These are phyloP conservation scores for Fraxinus angustifolia DNA, from an alignment of 305 asterid species.

Conservation along the genomic window DNA sequence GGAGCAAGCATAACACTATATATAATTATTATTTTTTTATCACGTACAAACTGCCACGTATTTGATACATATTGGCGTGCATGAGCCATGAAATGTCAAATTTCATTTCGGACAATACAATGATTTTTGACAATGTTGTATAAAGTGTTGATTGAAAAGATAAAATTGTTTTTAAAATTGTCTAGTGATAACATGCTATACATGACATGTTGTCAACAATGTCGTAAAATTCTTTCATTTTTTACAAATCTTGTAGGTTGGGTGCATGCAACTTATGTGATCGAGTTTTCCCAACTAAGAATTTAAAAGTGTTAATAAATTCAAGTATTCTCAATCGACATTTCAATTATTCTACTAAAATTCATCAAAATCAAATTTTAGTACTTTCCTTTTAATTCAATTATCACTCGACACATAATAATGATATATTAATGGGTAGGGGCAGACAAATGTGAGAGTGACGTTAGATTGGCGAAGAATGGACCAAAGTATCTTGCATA, in stretches of 20 bases:
- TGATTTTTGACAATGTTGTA: too few relatives aligned
- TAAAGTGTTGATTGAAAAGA: too few relatives aligned
- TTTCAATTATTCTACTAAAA: not conserved
- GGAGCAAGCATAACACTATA: not conserved
- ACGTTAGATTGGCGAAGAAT: conserved; percentile 2
- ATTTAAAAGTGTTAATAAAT: not conserved
- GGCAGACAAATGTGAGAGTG: not conserved
- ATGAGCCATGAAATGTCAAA: not conserved
- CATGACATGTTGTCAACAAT: too few relatives aligned
- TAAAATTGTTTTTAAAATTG: too few relatives aligned
- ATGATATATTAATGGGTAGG: not conserved
- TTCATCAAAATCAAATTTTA: not conserved
- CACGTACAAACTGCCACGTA: not conserved
- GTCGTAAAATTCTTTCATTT: too few relatives aligned
- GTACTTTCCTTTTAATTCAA: not conserved
- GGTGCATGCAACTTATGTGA: not conserved
- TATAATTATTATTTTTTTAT: not conserved
- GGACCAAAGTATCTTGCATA: conserved; percentile 28
- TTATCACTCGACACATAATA: not conserved
- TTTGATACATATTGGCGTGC: not conserved
- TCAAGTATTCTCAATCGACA: not conserved
- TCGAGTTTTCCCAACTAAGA: not conserved
- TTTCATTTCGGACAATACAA: not conserved
- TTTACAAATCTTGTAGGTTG: not conserved
- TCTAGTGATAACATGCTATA: too few relatives aligned